Evolutionary conservation across 768 basidiomycete species (phyloP).

Genomic region (Xerocomus potaroensis): DNA sequence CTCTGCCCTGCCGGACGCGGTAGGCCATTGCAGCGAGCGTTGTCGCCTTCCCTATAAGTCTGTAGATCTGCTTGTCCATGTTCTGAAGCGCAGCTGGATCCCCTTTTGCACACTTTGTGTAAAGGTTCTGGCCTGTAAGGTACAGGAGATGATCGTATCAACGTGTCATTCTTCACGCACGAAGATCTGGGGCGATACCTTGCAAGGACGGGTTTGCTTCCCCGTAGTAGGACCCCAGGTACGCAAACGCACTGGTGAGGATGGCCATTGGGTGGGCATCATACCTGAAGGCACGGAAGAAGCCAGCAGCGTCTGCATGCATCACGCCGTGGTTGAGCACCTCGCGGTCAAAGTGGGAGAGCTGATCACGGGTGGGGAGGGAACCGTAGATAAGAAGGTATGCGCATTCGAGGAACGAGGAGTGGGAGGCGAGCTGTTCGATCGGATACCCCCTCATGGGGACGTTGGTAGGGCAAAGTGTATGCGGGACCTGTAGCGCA

Average conservation of each 20-base stretch:
- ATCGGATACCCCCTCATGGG: conserved; percentile 79
- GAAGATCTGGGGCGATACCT: conserved; percentile 38
- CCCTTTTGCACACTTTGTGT: conserved; percentile 64
- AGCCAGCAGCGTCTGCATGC: conserved; percentile 64
- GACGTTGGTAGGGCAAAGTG: not conserved
- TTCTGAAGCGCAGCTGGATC: conserved; percentile 61
- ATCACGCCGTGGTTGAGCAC: conserved; percentile 71
- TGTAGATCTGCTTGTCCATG: conserved; percentile 92
- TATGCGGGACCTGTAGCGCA: conserved; percentile 21
- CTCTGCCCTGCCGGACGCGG: conserved; percentile 84
- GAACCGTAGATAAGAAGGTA: conserved; percentile 89
- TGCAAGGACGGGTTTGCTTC: conserved; percentile 87
- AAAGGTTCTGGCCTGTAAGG: conserved; percentile 67
- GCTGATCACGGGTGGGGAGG: conserved; percentile 62
- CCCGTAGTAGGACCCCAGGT: conserved; percentile 81
- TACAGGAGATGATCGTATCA: conserved; percentile 1
- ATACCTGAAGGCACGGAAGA: conserved; percentile 76
- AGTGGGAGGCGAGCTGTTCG: conserved; percentile 80
- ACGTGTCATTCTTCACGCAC: not conserved
- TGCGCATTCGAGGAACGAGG: conserved; percentile 75
- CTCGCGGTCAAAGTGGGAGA: conserved; percentile 63
- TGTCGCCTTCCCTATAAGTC: conserved; percentile 84
- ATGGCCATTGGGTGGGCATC: conserved; percentile 94
- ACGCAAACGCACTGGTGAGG: conserved; percentile 80
- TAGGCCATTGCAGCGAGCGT: conserved; percentile 95